Percentiles rank a stretch among this genome's conserved stretches.
These are phyloP conservation scores for Favolaschia claudopus DNA, from an alignment of 768 basidiomycete species.

Conservation along the genomic window DNA sequence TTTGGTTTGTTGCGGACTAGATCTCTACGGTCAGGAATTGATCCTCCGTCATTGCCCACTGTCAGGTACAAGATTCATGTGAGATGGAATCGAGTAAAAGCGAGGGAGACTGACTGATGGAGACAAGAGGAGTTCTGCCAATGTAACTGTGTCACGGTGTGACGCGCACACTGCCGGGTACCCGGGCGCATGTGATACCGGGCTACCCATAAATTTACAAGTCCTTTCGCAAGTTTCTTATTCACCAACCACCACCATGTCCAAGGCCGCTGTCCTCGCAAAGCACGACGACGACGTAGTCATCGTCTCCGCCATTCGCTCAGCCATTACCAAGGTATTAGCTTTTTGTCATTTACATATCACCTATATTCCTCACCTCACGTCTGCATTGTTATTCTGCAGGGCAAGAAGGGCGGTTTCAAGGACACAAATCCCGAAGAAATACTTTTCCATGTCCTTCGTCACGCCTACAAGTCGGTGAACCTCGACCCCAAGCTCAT, in stretches of 20 bases:
- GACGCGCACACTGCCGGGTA: not conserved
- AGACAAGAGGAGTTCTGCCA: too few relatives aligned
- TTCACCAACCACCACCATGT: slow-evolving; percentile 38
- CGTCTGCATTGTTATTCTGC: slow-evolving; percentile 8
- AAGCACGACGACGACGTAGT: slow-evolving; percentile 90
- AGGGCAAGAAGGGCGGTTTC: slow-evolving; percentile 89
- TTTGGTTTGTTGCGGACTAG: slow-evolving; percentile 78
- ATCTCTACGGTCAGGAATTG: slow-evolving; percentile 85
- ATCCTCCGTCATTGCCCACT: slow-evolving; percentile 92
- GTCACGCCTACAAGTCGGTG: slow-evolving; percentile 72
- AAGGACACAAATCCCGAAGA: slow-evolving; percentile 90
- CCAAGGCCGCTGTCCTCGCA: slow-evolving; percentile 68
- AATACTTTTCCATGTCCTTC: slow-evolving; percentile 78
- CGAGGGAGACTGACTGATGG: not conserved
- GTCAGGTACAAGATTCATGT: not conserved
- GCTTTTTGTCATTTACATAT: slow-evolving; percentile 24
- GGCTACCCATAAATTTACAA: too few relatives aligned
- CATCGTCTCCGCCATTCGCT: slow-evolving; percentile 86
- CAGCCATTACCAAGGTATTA: slow-evolving; percentile 91
- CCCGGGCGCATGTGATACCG: not conserved
- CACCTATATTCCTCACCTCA: not conserved
- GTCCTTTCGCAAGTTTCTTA: not conserved
- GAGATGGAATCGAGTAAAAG: not conserved
- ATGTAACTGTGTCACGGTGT: too few relatives aligned
- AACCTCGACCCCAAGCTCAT: slow-evolving; percentile 82